Percentiles rank a stretch among this genome's conserved stretches.
Conservation (phyloP, 495 filamentous ascomycete genomes). For the Rhizodiscina lignyota region DNA sequence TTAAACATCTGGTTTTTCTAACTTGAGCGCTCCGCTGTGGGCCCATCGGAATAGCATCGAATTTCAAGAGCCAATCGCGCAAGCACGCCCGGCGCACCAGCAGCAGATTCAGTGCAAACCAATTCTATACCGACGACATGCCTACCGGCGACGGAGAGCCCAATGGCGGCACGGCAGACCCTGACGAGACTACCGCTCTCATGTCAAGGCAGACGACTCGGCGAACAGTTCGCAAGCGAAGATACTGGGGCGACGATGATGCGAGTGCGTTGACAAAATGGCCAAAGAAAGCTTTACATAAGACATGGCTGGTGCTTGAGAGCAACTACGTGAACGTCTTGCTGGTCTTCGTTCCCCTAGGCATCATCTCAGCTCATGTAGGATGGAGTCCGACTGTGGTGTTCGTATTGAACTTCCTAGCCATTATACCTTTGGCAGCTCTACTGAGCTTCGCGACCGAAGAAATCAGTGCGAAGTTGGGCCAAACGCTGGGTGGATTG, state of each 20-base stretch:
- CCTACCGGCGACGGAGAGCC: no score
- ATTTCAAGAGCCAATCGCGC: no score
- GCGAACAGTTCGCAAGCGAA: no score
- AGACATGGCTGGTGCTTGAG: slow-evolving; percentile 36
- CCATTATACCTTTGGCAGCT: slow-evolving; percentile 85
- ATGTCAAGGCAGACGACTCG: no score
- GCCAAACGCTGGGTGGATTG: slow-evolving; percentile 79
- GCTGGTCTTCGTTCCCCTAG: slow-evolving; percentile 77
- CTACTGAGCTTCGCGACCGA: slow-evolving; percentile 92
- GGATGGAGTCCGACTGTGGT: slow-evolving; percentile 59
- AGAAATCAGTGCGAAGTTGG: slow-evolving; percentile 68
- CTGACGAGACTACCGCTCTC: no score
- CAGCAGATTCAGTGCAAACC: no score
- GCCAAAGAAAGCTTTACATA: slow-evolving; percentile 32
- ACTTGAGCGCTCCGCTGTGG: no score
- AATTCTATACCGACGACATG: no score
- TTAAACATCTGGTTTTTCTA: no score
- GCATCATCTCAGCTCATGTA: slow-evolving; percentile 61
- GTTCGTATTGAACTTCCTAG: slow-evolving; percentile 86
- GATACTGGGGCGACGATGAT: slow-evolving; percentile 14
- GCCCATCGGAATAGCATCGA: no score
- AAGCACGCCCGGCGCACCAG: no score
- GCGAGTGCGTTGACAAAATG: slow-evolving; percentile 33
- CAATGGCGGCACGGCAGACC: no score
- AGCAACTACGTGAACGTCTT: slow-evolving; percentile 74